Base-by-base conservation (phyloP, 2,329 filamentous ascomycete genomes). In the Microascus cirrosus region DNA sequence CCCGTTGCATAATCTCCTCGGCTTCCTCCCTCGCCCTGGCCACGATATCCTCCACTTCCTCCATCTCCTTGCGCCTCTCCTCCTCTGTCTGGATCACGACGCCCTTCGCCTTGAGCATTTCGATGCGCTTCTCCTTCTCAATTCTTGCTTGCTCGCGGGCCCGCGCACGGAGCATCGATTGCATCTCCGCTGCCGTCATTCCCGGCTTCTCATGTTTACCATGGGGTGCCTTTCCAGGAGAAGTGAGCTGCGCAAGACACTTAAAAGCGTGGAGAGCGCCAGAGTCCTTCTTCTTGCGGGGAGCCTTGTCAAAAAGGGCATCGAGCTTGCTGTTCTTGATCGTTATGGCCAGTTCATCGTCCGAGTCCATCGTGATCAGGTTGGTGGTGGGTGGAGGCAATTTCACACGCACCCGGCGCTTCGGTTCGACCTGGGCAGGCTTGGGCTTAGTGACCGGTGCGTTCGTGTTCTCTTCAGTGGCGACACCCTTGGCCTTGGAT, bases 11-110 rank as follows among this genome's bases (percentile, higher is more conserved):
- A 55, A 97, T 85, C 63, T 87, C 85, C 52, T 88, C 82, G 1
- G 86, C 92, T 67, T 97, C 90, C 61, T 84, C 79, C 59, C 91
- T 81, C 22, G 92, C 93, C 65, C 86, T 91, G 54, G 93, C 87
- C 28, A 97, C 82, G 60, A 97, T 81, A 65, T 96, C 87, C 64
- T 97, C 94, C 13, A 96, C 84, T 60, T 92, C 84, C 59, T 88
- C 84, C 69, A 90, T 83, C 68, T 95, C 87, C 36, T 83, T 82
- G 66, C 92, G 88, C 22, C 89, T 84, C 69, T 99, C 92, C 70
- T 96, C 93, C 2, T 86, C 83, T 0, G 89, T 96, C 69, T 92
- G 87, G 20, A 97, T 77, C 25, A 87, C 75, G 28, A 96, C 80
- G 8, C 94, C 94, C 70, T 88, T 90, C 12, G 87, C 85, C 65